Evolutionary conservation across 192 early-diverging fungal species (phyloP), one percentile per base, ranked within the genome.

Genomic region (Chytriomyces sp.): DNA sequence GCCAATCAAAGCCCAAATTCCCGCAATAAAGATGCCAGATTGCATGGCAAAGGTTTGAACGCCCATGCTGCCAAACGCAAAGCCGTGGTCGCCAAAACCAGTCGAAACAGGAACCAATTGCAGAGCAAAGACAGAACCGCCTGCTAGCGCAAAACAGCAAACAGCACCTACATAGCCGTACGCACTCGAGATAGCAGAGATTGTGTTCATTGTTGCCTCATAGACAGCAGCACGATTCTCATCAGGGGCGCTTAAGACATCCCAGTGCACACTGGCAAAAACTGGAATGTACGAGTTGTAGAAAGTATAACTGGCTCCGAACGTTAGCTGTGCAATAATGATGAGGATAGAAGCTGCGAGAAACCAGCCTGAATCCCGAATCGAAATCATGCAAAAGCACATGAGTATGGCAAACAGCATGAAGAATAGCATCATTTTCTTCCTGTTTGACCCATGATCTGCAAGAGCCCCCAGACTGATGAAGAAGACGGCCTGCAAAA

Each of bases 391-490:
- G 17, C 52, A 10, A 30, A 64, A 33, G 28, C 39, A 37, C 14
- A 53, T n/a, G 36, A 73, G 22, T 22, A 54, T 53, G 12, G 59
- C 36, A 28, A 17, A 17, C 5, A 52, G 14, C 59, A 64, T 64
- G 72, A 73, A 73, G n/a, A 10, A 17, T 3, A 75, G 53, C 59
- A 78, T 61, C 52, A 75, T 75, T 8, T 33, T 40, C 62, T 78
- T 78, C 30, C 73, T 39, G 34, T 44, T 59, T 12, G 64, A 56
- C 30, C 73, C 61, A 38, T 78, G 72, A 52, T 78, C 77, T 8
- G 77, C 77, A 6, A 78, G n/a, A 4, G 77, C 72, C 12, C 77
- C 77, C 3, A 74, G 62, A 71, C 52, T 69, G 39, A 78, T 67
- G 68, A 78, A 75, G 36, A 78, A 39, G 28, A 78, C 10, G 28